Base-by-base conservation (phyloP, 495 filamentous ascomycete genomes). In the Lasiosphaeria miniovina region DNA sequence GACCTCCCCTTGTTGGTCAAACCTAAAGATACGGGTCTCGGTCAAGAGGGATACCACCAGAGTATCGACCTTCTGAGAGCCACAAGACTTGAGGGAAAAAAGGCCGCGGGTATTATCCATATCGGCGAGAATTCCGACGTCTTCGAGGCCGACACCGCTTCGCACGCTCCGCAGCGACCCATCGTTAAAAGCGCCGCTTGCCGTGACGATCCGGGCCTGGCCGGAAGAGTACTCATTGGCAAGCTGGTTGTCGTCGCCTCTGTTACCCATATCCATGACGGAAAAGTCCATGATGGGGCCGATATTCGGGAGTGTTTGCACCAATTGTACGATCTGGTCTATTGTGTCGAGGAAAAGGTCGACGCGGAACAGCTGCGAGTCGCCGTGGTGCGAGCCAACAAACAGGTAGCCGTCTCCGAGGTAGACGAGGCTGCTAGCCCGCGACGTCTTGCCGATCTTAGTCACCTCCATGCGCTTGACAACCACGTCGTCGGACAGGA, bases 101-200 rank as follows among this genome's bases (percentile, higher is more conserved):
- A 98, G 69, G 38, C 85, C 85, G 31, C 84, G 83, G 31, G 91
- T 88, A 63, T 88, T 82, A 7, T 84, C 78, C 80, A 96, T 88
- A 52, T 95, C 89, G 6, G 84, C 88, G 9, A 99, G 75, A 15
- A 93, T 78, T 33, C 90, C 93, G 11, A 93, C 71, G 61, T 97
- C 93, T 71, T 96, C 91, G 58, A 99, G 80, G 15, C 94, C 92
- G 54, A 99, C 93, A 17, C 94, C 94, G 68, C 92, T 97, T 38
- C 93, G 86, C 34, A 98, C 87, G 67, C 88, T 96, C 61, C 93
- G 77, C 40, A 99, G 68, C 38, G 89, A 91, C 4, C 94, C 94
- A 62, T 95, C 90, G 61, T 89, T 83, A 65, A 87, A 90, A 4
- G 88, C 91, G 33, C 94, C 94, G 45, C 93, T 96, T 7, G 90